Percentiles rank a stretch among this genome's conserved stretches.
Evolutionary conservation across 768 basidiomycete species (phyloP).

Genomic region (Boletus subcaerulescens): DNA sequence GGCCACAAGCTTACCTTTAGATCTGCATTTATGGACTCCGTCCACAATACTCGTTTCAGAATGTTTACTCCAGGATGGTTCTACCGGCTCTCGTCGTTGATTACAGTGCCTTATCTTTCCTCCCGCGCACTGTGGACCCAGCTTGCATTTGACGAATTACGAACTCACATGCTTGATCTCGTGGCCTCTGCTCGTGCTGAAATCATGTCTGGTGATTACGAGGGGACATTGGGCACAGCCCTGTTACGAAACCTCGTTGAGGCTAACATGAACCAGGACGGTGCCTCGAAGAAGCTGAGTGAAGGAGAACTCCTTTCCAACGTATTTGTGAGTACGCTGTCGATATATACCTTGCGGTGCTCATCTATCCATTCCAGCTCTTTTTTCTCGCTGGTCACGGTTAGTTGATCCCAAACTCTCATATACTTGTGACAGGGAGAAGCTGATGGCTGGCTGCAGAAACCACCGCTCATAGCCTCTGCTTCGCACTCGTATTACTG

Average conservation of each 20-base stretch:
- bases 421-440: neutral
- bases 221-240: conserved; percentile 29
- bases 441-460: conserved; percentile 32
- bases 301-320: conserved; percentile 49
- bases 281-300: conserved; percentile 31
- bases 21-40: conserved; percentile 29
- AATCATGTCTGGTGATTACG: conserved; percentile 28
- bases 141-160: conserved; percentile 37
- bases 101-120: conserved; percentile 37
- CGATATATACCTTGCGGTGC: neutral
- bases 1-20: conserved; percentile 38
- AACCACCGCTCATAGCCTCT: conserved; percentile 45
- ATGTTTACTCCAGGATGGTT: conserved; percentile 36
- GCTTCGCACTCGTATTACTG: conserved; percentile 41
- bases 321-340: conserved; percentile 39
- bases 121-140: conserved; percentile 27
- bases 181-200: conserved; percentile 38
- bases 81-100: conserved; percentile 16
- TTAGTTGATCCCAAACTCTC: conserved; percentile 11
- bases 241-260: conserved; percentile 45
- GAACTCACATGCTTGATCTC: conserved; percentile 40
- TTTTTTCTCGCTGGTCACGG: conserved; percentile 53
- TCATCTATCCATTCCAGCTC: conserved; percentile 23
- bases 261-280: conserved; percentile 43
- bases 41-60: conserved; percentile 27